Conservation (phyloP, 2,329 filamentous ascomycete species). For the Pyrenochaeta sp. region DNA sequence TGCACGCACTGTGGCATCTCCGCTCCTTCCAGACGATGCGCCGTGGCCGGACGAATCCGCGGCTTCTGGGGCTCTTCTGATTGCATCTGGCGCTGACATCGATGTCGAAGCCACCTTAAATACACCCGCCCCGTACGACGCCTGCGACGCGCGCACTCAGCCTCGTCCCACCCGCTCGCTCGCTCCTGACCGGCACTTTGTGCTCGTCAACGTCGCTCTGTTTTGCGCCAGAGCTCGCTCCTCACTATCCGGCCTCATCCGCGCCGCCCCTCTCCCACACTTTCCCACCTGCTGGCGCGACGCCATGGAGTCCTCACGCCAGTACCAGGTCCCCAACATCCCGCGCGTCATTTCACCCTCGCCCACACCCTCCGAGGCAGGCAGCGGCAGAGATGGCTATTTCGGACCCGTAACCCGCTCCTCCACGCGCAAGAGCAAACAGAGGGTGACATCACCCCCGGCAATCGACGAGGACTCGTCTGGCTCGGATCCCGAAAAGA, state of each 20-base stretch:
- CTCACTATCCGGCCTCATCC: slow-evolving; percentile 64
- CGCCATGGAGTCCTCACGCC: slow-evolving; percentile 56
- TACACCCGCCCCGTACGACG: slow-evolving; percentile 18
- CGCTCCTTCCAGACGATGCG: slow-evolving; percentile 41
- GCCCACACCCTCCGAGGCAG: slow-evolving; percentile 60
- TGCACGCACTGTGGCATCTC: slow-evolving; percentile 44
- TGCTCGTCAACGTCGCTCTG: slow-evolving; percentile 34
- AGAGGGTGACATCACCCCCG: slow-evolving; percentile 61
- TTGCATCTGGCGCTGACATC: slow-evolving; percentile 27
- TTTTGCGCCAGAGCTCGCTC: slow-evolving; percentile 33
- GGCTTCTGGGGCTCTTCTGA: slow-evolving; percentile 24
- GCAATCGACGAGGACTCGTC: slow-evolving; percentile 69
- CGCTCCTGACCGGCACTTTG: slow-evolving; percentile 16
- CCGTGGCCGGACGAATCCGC: slow-evolving; percentile 43
- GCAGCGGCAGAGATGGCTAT: slow-evolving; percentile 65
- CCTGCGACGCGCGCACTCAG: slow-evolving; percentile 25
- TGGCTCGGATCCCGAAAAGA: slow-evolving; percentile 61
- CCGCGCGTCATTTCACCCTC: slow-evolving; percentile 91
- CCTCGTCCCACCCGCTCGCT: slow-evolving; percentile 18
- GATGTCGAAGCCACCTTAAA: slow-evolving; percentile 34
- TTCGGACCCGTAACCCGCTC: slow-evolving; percentile 80
- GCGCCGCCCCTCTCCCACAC: slow-evolving; percentile 65
- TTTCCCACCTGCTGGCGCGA: slow-evolving; percentile 55
- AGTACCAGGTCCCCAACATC: slow-evolving; percentile 72
- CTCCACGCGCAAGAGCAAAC: slow-evolving; percentile 67